Evolutionary conservation across 164 flowering plant species (phyloP).

Genomic region (Vitis riparia): DNA sequence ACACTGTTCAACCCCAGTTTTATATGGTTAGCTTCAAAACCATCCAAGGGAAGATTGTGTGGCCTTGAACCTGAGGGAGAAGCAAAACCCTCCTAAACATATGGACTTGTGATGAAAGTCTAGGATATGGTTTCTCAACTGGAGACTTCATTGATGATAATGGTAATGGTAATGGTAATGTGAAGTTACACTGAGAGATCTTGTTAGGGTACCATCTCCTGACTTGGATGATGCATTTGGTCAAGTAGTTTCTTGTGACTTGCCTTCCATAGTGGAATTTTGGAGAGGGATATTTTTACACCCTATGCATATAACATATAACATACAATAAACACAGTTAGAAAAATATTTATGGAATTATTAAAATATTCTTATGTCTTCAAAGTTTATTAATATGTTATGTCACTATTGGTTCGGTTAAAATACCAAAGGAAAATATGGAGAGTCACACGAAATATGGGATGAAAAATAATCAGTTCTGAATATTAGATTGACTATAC

Average conservation of each 20-base stretch:
- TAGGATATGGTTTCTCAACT: constrained; percentile 55
- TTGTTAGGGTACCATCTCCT: constrained; percentile 50
- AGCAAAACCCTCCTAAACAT: constrained; percentile 59
- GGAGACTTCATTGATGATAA: constrained; percentile 73
- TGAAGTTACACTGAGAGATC: constrained; percentile 53
- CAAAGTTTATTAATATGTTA: too few relatives aligned
- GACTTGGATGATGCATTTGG: constrained; percentile 54
- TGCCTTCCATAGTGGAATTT: constrained; percentile 71
- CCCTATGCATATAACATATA: too few relatives aligned
- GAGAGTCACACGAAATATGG: too few relatives aligned
- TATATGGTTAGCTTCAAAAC: constrained; percentile 45
- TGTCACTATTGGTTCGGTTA: too few relatives aligned
- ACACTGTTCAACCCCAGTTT: constrained; percentile 62
- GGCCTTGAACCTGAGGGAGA: constrained; percentile 48
- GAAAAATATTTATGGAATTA: too few relatives aligned
- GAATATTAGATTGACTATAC: too few relatives aligned
- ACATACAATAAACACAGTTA: too few relatives aligned
- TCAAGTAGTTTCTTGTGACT: constrained; percentile 45
- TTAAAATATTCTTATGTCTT: too few relatives aligned
- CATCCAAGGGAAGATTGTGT: constrained; percentile 55
- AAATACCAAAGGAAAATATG: too few relatives aligned
- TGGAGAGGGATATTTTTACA: constrained; percentile 39
- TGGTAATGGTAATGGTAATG: constrained; percentile 18
- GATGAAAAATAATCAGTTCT: too few relatives aligned
- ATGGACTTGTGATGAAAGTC: constrained; percentile 54